Evolutionary conservation across 257 asterid genomes (phyloP), one percentile per base, ranked within the genome.

Genomic region (Apocynum venetum): DNA sequence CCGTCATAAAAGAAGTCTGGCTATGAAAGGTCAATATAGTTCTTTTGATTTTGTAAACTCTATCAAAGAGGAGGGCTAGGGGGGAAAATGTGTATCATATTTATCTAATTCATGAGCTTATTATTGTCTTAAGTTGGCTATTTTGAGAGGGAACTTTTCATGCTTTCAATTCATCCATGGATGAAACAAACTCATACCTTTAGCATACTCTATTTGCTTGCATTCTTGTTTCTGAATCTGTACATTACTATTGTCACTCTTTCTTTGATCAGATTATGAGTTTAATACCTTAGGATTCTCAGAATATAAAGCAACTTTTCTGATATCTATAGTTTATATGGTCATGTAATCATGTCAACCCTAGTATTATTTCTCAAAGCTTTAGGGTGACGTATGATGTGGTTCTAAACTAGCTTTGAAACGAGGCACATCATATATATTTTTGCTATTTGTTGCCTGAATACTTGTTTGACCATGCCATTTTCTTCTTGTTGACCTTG

Each of bases 1-100:
- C 80, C 96, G 98, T 31, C 91, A 76, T 70, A 95, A 88, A 87
- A 90, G 98, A 86, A 93, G 99, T 88, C 83, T 89, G 74, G 55
- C 98, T 67, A 95, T 95, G 97, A 89, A 74, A 91, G 98, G 98
- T 93, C 71, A 15, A 44, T 77, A 75, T 38, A 52, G 8, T 80
- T 68, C 15, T n/a, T 8, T 63, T 70, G 46, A 3, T 65, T 19
- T 51, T 68, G 74, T 64, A 4, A 56, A 19, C 31, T 56, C 9
- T 17, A 56, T 6, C 20, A 19, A 17, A 19, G 13, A 6, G 4
- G 61, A 2, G 60, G 0, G 11, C 52, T 8, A 9, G 40, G 31
- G 38, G 25, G 31, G 35, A 47, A 43, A 49, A 8, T 57, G 43
- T 70, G 64, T 31, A 70, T 51, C 25, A 25, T 6, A n/a, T 8